Conservation (phyloP, 306 rosid genomes). For the Acacia confusa region DNA sequence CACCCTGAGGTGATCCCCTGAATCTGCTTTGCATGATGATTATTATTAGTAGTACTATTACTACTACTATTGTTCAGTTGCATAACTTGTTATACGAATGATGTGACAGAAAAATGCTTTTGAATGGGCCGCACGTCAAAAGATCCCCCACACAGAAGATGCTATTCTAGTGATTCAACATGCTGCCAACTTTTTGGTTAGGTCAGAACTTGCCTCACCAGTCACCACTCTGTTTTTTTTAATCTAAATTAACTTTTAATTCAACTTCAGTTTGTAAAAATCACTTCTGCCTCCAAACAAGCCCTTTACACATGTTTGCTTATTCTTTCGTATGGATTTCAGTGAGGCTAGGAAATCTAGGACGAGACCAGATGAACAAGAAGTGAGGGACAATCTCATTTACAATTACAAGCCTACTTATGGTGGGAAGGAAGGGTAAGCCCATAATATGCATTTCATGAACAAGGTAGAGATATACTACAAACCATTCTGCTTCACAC, state of each 20-base stretch:
- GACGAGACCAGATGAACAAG: slow-evolving; percentile 60
- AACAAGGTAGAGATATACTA: background rate
- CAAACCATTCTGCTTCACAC: background rate
- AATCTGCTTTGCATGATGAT: no score
- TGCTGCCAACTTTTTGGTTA: slow-evolving; percentile 74
- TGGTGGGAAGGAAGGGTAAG: slow-evolving; percentile 85
- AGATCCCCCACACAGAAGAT: slow-evolving; percentile 83
- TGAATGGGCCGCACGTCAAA: slow-evolving; percentile 64
- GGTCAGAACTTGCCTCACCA: slow-evolving; percentile 35
- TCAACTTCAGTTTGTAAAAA: no score
- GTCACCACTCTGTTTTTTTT: no score
- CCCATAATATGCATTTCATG: background rate
- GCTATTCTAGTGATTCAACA: slow-evolving; percentile 74
- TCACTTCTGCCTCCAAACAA: no score
- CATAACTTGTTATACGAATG: slow-evolving; percentile 25
- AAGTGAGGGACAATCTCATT: slow-evolving; percentile 70
- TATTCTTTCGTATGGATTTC: slow-evolving; percentile 19
- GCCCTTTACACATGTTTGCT: background rate
- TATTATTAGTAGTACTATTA: no score
- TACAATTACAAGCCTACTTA: slow-evolving; percentile 84
- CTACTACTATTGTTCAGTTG: no score
- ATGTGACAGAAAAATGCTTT: slow-evolving; percentile 84
- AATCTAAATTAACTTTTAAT: no score
- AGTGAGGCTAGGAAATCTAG: slow-evolving; percentile 94
- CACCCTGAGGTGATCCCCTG: slow-evolving; percentile 67